Evolutionary conservation across 495 filamentous ascomycete species (phyloP), one percentile per base, ranked within the genome.

Genomic region (Letharia lupina): DNA sequence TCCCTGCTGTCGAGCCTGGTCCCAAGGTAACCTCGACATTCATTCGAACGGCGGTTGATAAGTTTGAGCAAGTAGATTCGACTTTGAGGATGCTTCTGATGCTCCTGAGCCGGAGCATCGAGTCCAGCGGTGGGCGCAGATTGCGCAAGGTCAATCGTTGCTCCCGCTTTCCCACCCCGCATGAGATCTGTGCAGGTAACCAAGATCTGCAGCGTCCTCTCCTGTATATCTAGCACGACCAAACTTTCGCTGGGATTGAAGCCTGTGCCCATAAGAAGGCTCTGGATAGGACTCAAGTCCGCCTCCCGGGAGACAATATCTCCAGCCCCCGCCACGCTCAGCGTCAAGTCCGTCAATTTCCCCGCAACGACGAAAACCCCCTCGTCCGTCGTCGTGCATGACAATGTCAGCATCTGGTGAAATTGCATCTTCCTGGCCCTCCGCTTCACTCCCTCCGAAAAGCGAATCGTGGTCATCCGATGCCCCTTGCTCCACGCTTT

Each of bases 41-140:
- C 97, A 77, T 60, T 95, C 89, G 73, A 89, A 92, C 0, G 94
- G 94, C 20, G 94, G 95, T 35, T 91, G 84, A 75, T 90, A 98
- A 74, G 97, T 84, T 72, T 98, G 89, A 7, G 93, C 91, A 23
- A 98, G 83, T 72, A 87, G 82, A 52, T 80, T 87, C 2, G 85
- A 81, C 75, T 91, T 91, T 13, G 81, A 79, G 0, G 87, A 89
- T n/a, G 77, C 65, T 62, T 89, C 85, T 6, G 89, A 91, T 45
- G 88, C 88, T 8, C 16, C 15, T 20, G 13, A 4, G 1, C 6
- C 54, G 54, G 54, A 33, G 16, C 0, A 16, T 0, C 2, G 0
- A 57, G 23, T 28, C 23, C 23, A 28, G 23, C 23, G 23, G 23
- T 28, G 23, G 23, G 23, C 23, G 23, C 23, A 28, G 23, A 28